A percentile compares a stretch with the other conserved stretches of the same genome.
Evolutionary conservation across 495 filamentous ascomycete species (phyloP).

Genomic region (Xylaria sp.): DNA sequence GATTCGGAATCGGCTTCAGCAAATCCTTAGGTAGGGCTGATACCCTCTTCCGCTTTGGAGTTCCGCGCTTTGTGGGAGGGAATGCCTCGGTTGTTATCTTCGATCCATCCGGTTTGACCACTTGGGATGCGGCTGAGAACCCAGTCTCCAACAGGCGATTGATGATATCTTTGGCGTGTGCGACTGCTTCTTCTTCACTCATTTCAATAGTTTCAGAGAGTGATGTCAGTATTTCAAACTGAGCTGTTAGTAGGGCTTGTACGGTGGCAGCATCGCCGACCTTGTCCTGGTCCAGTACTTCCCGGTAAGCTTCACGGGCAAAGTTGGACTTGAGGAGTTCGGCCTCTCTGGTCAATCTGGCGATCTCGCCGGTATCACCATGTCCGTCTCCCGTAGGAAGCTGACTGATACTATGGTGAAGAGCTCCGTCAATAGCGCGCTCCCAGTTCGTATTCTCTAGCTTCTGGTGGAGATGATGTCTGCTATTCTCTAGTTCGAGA

Average conservation of each 20-base stretch:
- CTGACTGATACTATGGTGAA: constrained; percentile 83
- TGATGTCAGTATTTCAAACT: constrained; percentile 87
- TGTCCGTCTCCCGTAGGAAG: constrained; percentile 74
- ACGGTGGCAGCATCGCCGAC: constrained; percentile 76
- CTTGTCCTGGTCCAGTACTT: constrained; percentile 86
- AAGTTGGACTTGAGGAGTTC: constrained; percentile 82
- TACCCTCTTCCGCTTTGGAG: constrained; percentile 77
- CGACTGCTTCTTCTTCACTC: constrained; percentile 80
- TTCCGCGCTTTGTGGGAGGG: constrained; percentile 71
- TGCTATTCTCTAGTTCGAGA: constrained; percentile 83
- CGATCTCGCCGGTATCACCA: constrained; percentile 72
- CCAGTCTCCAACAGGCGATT: constrained; percentile 78
- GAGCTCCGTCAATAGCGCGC: constrained; percentile 79
- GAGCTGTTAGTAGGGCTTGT: constrained; percentile 83
- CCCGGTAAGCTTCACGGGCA: constrained; percentile 78
- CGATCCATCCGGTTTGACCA: constrained; percentile 89
- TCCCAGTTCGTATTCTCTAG: constrained; percentile 85
- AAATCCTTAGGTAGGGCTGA: constrained; percentile 40
- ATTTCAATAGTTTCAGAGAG: constrained; percentile 81
- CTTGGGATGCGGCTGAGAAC: constrained; percentile 72
- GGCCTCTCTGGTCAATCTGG: constrained; percentile 78
- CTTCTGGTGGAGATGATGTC: constrained; percentile 87
- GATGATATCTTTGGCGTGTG: constrained; percentile 80
- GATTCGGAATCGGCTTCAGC: constrained; percentile 43
- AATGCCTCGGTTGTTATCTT: constrained; percentile 66